Conservation (phyloP, 495 filamentous ascomycete genomes). For the Collariella sp. region DNA sequence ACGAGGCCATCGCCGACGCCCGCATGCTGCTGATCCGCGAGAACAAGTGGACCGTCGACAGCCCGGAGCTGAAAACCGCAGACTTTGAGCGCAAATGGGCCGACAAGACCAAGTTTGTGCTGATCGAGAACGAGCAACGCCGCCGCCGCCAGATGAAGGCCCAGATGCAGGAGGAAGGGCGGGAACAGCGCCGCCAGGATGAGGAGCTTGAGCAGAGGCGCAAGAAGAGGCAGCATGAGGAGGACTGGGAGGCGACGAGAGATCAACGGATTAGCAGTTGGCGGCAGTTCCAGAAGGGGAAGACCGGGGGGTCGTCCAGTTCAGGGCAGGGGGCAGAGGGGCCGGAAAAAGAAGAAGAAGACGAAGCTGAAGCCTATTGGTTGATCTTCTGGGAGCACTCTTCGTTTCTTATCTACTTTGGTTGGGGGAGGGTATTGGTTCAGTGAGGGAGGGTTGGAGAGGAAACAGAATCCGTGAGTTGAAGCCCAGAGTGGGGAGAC, state of each 20-base stretch:
- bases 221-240: conserved; percentile 84
- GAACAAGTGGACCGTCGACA: conserved; percentile 84
- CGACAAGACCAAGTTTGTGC: conserved; percentile 81
- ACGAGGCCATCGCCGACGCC: conserved; percentile 93
- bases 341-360: conserved; percentile 88
- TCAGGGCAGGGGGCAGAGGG: conserved; percentile 31
- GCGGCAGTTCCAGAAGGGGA: conserved; percentile 80
- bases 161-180: conserved; percentile 91
- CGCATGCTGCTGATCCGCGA: conserved; percentile 90
- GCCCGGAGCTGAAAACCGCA: conserved; percentile 69
- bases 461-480: conserved; percentile 1
- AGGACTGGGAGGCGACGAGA: conserved; percentile 86
- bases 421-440: not conserved
- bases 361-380: conserved; percentile 64
- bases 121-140: conserved; percentile 87
- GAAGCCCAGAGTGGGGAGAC: not conserved
- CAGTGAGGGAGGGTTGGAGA: not conserved
- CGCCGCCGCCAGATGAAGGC: conserved; percentile 80
- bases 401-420: not conserved
- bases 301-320: conserved; percentile 21
- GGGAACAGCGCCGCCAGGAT: conserved; percentile 78
- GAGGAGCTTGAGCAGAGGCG: conserved; percentile 82
- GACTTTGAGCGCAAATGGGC: conserved; percentile 79
- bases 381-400: conserved; percentile 16
- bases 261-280: conserved; percentile 90